These are phyloP conservation scores for Amylocystis lapponica DNA, from an alignment of 768 basidiomycete species.

Conservation along the genomic window DNA sequence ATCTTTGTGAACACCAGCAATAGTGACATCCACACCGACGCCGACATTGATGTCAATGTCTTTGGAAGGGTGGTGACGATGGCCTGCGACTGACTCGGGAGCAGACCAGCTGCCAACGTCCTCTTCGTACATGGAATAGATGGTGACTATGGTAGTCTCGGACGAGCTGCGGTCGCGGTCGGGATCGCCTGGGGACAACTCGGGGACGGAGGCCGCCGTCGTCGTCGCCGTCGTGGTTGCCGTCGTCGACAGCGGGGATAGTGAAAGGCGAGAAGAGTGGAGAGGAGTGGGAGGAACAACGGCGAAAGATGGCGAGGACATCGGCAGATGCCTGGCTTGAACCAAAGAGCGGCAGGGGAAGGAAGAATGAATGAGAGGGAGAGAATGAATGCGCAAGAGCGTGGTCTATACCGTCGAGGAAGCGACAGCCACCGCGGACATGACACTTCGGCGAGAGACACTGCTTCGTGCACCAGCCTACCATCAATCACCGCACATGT, in stretches of 20 bases:
- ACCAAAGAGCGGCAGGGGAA: constrained; percentile 1
- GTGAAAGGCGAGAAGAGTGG: constrained; percentile 4
- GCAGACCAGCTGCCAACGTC: constrained; percentile 47
- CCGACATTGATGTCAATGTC: too few relatives aligned
- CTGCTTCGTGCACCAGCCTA: too few relatives aligned
- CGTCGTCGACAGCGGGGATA: constrained; percentile 6
- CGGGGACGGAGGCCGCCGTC: constrained; percentile 31
- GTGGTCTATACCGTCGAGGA: too few relatives aligned
- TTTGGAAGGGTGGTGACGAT: constrained; percentile 29
- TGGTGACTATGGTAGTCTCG: constrained; percentile 74
- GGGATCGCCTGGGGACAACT: constrained; percentile 26
- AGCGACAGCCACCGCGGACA: too few relatives aligned
- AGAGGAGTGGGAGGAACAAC: constrained; percentile 23
- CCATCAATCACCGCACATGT: too few relatives aligned
- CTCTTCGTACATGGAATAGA: constrained; percentile 84
- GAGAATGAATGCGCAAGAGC: background rate
- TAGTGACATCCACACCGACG: constrained; percentile 18
- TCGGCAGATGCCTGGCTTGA: too few relatives aligned
- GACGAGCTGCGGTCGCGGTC: constrained; percentile 52
- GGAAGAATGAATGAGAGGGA: constrained; percentile 5
- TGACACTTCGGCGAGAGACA: too few relatives aligned
- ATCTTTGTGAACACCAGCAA: constrained; percentile 23
- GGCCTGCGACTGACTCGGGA: constrained; percentile 19
- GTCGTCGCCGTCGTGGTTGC: constrained; percentile 15
- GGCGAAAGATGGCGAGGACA: constrained; percentile 21